Conservation (phyloP, 2,329 filamentous ascomycete species). For the Coleophoma cylindrospora region DNA sequence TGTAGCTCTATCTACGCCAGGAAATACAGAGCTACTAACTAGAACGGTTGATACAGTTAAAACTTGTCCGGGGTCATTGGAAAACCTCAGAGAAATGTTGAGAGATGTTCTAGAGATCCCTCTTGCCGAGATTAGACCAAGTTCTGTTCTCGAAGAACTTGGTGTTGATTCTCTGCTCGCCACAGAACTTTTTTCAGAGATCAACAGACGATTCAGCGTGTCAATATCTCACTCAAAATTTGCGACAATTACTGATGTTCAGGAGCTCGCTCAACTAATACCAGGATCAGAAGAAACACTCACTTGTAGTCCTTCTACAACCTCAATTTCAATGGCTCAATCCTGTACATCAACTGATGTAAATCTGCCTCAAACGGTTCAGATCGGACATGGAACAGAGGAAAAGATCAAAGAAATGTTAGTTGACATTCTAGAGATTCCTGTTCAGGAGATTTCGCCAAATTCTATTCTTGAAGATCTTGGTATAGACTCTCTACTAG, state of each 20-base stretch:
- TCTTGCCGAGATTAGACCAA: conserved; percentile 39
- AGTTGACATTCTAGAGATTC: not conserved
- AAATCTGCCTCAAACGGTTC: not conserved
- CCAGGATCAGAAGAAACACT: not conserved
- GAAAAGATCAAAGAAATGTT: not conserved
- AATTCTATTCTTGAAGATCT: not conserved
- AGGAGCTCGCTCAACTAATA: not conserved
- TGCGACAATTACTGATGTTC: not conserved
- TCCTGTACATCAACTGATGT: not conserved
- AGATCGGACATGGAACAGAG: not conserved
- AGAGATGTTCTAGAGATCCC: conserved; percentile 36
- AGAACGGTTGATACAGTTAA: not conserved
- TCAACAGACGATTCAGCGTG: conserved; percentile 10
- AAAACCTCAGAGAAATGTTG: not conserved
- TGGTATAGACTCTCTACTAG: not conserved
- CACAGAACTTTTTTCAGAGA: conserved; percentile 28
- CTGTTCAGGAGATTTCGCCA: not conserved
- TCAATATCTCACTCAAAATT: conserved; percentile 1
- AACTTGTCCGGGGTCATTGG: not conserved
- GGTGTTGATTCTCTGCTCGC: conserved; percentile 33
- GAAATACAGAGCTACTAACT: not conserved
- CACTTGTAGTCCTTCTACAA: too few relatives aligned
- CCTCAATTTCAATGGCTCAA: not conserved
- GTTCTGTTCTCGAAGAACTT: conserved; percentile 17
- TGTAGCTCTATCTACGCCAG: not conserved